Evolutionary conservation across 2,329 filamentous ascomycete genomes (phyloP).

Genomic region (Ceratocystis alfenasii): DNA sequence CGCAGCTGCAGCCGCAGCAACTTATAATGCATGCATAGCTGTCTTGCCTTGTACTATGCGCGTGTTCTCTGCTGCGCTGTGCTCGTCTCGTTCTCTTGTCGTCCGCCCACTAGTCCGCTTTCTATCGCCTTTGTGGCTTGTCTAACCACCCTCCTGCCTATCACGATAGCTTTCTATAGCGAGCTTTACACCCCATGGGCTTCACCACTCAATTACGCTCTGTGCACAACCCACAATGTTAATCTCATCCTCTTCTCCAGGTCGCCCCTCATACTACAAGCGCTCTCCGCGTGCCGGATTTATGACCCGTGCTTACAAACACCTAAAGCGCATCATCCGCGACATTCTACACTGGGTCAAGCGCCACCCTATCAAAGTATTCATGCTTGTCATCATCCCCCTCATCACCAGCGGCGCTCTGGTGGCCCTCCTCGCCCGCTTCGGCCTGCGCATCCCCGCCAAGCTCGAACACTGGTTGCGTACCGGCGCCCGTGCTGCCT

Average conservation of each 20-base stretch:
- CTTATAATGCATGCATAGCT: background rate
- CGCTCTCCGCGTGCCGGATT: constrained; percentile 73
- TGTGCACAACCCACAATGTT: background rate
- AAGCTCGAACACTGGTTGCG: constrained; percentile 48
- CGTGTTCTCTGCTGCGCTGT: too few species aligned
- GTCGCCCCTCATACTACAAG: constrained; percentile 58
- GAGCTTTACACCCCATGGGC: background rate
- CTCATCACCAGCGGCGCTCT: constrained; percentile 74
- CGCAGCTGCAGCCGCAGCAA: background rate
- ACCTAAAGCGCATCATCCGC: constrained; percentile 66
- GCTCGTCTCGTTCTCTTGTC: background rate
- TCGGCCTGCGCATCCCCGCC: constrained; percentile 66
- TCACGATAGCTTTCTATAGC: background rate
- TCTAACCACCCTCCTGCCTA: background rate
- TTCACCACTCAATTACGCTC: background rate
- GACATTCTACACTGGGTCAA: constrained; percentile 73
- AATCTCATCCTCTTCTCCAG: constrained; percentile 25
- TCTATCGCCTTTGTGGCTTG: background rate
- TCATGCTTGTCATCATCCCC: constrained; percentile 77
- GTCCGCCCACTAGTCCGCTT: background rate
- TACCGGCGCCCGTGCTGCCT: constrained; percentile 38
- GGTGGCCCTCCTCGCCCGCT: constrained; percentile 61
- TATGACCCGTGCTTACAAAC: constrained; percentile 57
- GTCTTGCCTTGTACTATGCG: background rate
- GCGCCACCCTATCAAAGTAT: constrained; percentile 73